Percentiles rank a stretch among this genome's conserved stretches.
These are phyloP conservation scores for Davidsoniella neocaledoniae DNA, from an alignment of 2,329 filamentous ascomycete species.

Conservation along the genomic window DNA sequence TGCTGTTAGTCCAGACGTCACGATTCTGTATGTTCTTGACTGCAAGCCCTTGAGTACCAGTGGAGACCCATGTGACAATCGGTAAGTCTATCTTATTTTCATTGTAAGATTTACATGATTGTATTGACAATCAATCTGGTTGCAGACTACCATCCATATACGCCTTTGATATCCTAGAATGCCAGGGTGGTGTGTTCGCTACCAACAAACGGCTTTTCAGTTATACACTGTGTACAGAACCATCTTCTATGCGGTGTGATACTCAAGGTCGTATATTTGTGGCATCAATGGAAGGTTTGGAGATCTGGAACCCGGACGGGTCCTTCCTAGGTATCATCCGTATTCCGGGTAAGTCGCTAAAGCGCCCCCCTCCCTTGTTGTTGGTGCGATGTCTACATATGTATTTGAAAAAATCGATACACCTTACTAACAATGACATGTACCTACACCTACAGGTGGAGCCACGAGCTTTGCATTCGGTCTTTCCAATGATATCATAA, in stretches of 20 bases:
- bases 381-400: background rate
- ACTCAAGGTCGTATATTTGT: conserved; percentile 30
- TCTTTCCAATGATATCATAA: conserved; percentile 6
- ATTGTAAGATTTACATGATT: conserved; percentile 14
- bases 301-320: conserved; percentile 30
- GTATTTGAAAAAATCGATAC: too few relatives aligned
- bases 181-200: conserved; percentile 23
- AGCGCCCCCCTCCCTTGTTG: background rate
- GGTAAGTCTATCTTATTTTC: background rate
- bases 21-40: conserved; percentile 23
- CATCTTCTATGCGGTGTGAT: conserved; percentile 31
- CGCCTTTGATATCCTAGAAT: conserved; percentile 20
- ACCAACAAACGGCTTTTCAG: conserved; percentile 33
- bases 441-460: conserved; percentile 6
- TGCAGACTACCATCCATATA: conserved; percentile 17
- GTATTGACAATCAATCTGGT: conserved; percentile 16
- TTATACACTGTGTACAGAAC: conserved; percentile 29
- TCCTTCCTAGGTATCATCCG: conserved; percentile 29
- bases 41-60: too few relatives aligned
- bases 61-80: too few relatives aligned
- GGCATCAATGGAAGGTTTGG: conserved; percentile 31
- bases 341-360: conserved; percentile 19
- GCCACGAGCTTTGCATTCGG: conserved; percentile 11
- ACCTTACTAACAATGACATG: background rate
- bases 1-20: conserved; percentile 29